phyloP scores from a whole-genome alignment of 768 basidiomycete genomes.

The Termitomyces heimii region DNA sequence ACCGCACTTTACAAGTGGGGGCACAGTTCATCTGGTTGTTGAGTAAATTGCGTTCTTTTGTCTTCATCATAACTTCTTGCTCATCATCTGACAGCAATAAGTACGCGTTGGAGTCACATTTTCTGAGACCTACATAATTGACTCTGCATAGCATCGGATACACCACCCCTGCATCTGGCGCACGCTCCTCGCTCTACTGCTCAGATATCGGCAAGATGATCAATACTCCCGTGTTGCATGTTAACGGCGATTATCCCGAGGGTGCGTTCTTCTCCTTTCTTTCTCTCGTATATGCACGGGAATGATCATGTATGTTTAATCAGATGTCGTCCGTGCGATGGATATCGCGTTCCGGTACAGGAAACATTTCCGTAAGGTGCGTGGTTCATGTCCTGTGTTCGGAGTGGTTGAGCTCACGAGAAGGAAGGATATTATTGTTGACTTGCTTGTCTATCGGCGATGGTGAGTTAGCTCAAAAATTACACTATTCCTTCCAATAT shows the following conservation, averaged over 20 bases:
- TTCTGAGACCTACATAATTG: not conserved
- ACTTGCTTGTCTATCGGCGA: conserved; percentile 83
- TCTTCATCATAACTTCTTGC: not conserved
- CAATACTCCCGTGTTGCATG: conserved; percentile 82
- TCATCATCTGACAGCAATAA: conserved; percentile 42
- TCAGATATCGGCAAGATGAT: conserved; percentile 90
- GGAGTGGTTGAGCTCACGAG: not conserved
- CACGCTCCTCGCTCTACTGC: conserved; percentile 83
- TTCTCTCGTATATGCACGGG: not conserved
- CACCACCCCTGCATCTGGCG: conserved; percentile 81
- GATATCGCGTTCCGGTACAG: conserved; percentile 86
- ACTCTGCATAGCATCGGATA: conserved; percentile 71
- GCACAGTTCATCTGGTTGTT: conserved; percentile 86
- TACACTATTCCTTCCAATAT: not conserved
- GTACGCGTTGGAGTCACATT: conserved; percentile 26
- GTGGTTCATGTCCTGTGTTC: not conserved
- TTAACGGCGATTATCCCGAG: conserved; percentile 90
- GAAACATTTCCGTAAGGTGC: conserved; percentile 75
- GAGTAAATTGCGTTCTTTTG: conserved; percentile 50
- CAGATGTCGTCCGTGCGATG: conserved; percentile 81
- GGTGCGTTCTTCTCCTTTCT: conserved; percentile 27
- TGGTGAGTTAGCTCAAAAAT: conserved; percentile 38
- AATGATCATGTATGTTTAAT: not conserved
- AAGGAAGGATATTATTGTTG: conserved; percentile 73
- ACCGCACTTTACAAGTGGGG: conserved; percentile 89